These are phyloP conservation scores for Scenedesmus sp. DNA, from an alignment of 163 green algal species.

Conservation along the genomic window DNA sequence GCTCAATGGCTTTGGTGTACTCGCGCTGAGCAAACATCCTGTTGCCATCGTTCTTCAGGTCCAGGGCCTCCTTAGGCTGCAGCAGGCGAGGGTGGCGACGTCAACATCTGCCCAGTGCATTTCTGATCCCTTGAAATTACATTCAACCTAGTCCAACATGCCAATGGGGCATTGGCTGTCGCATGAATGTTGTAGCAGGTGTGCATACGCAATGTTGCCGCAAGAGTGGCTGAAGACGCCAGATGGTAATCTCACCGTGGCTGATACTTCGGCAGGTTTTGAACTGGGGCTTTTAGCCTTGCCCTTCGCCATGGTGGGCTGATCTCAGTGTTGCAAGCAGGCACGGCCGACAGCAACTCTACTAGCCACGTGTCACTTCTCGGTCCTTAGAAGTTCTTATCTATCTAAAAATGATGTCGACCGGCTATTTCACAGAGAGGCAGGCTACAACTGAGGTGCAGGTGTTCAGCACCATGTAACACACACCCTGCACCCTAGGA, in stretches of 20 bases:
- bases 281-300: conserved; percentile 36
- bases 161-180: background rate
- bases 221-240: background rate
- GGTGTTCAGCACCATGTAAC: background rate
- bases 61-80: background rate
- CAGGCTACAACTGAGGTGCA: background rate
- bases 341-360: background rate
- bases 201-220: background rate
- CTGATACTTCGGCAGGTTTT: background rate
- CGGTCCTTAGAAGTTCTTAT: background rate
- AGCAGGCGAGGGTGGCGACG: background rate
- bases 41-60: conserved; percentile 82
- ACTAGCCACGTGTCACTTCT: background rate
- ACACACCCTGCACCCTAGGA: background rate
- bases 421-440: background rate
- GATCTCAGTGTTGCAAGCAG: background rate
- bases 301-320: conserved; percentile 37
- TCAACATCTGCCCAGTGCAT: background rate
- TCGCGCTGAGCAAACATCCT: conserved; percentile 82
- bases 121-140: background rate
- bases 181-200: conserved; percentile 2
- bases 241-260: background rate
- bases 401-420: background rate
- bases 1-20: conserved; percentile 81
- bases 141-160: background rate